Evolutionary conservation across 2,329 filamentous ascomycete species (phyloP), one percentile per base, ranked within the genome.

Genomic region (Exophiala calicioides): DNA sequence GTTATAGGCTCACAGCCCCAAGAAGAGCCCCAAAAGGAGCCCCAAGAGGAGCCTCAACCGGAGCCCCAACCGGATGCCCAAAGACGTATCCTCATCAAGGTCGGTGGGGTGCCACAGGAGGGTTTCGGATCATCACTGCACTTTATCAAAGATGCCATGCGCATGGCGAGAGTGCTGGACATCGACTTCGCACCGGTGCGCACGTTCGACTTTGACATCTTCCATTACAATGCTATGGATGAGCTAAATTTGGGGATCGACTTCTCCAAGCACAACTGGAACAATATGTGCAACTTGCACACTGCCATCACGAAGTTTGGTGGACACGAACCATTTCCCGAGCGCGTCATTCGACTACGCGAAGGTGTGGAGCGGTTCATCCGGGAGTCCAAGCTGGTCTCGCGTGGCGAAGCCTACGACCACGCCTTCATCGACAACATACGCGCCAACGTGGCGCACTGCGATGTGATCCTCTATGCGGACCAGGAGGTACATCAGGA

Each of bases 211-310:
- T 36, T 36, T 8, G 33, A 36, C 33, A 21, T 36, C 13, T 36
- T 36, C 18, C 10, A 36, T n/a, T 36, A 36, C 33, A 36, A 36
- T 13, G 33, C 33, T n/a, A 36, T 36, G 33, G 33, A 36, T 21
- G 33, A 36, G 33, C 19, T 36, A 21, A 36, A 36, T 36, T 20
- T 36, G 18, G 33, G 33, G 1, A 19, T 36, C 18, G 33, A 36
- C 15, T 36, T 21, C 12, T 36, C 33, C 9, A 36, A 36, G 33
- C 20, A 21, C 20, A 36, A 36, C 5, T 36, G 33, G 33, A 36
- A 36, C 33, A 36, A 36, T 19, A 36, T 36, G 33, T 36, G 33
- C 33, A 36, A 36, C 16, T 7, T 36, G 10, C 33, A 36, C 8
- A 36, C 33, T 7, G 20, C 33, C 33, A 36, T 36, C 20, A 36